phyloP scores from a whole-genome alignment of 1,139 yeast species.

The Geotrichum carabidarum region DNA sequence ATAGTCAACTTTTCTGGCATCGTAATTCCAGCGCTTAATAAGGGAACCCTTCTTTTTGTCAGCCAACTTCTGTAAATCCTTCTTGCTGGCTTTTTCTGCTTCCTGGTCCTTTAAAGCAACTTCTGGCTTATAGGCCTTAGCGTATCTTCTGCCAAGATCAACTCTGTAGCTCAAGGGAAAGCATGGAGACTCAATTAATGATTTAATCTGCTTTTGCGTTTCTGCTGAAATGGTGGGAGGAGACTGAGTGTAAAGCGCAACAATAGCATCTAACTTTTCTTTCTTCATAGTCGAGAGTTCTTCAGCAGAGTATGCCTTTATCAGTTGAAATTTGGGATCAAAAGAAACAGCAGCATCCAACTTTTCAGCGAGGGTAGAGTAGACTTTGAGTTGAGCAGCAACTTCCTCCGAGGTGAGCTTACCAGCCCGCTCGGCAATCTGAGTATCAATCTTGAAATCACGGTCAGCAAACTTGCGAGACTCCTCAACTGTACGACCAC shows the following conservation, averaged over 20 bases:
- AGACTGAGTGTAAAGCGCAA: constrained; percentile 12
- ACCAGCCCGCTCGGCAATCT: constrained; percentile 45
- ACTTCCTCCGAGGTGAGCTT: constrained; percentile 24
- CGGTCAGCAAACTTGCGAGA: constrained; percentile 58
- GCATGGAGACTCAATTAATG: constrained; percentile 30
- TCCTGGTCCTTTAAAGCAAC: constrained; percentile 32
- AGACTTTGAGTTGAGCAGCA: constrained; percentile 35
- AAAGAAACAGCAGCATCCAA: constrained; percentile 27
- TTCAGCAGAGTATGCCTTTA: constrained; percentile 25
- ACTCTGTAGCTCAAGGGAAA: constrained; percentile 41
- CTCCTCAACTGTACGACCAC: constrained; percentile 40
- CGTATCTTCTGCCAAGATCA: constrained; percentile 40
- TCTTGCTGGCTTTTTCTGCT: constrained; percentile 24
- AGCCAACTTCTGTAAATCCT: constrained; percentile 19
- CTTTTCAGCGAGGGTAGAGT: constrained; percentile 33
- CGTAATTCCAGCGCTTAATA: constrained; percentile 49
- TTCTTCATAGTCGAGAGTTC: constrained; percentile 37
- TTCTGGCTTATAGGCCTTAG: constrained; percentile 38
- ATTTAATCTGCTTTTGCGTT: constrained; percentile 19
- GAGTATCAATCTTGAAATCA: constrained; percentile 47
- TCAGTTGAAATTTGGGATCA: constrained; percentile 26
- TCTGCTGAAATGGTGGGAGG: constrained; percentile 17
- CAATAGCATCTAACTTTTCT: constrained; percentile 28
- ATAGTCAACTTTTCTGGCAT: constrained; percentile 41
- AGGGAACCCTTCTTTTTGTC: constrained; percentile 33